A percentile compares a stretch with the other conserved stretches of the same genome.
phyloP scores from a whole-genome alignment of 345 rosid genomes.

The Eucalyptus cloeziana region DNA sequence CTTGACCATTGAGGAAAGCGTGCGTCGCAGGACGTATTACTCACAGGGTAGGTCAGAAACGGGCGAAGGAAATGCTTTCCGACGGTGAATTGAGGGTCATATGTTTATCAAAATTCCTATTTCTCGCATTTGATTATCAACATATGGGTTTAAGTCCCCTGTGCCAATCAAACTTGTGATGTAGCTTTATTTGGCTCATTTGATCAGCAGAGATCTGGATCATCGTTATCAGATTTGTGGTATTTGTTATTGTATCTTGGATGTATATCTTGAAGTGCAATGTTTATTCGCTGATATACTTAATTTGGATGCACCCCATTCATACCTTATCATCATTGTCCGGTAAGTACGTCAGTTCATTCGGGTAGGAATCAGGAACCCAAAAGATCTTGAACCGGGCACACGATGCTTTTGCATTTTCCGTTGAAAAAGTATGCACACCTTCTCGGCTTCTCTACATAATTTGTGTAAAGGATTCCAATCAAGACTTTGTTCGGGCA shows the following conservation, averaged over 20 bases:
- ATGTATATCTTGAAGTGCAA: neutral
- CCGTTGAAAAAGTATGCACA: neutral
- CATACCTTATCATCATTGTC: neutral
- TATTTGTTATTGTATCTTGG: neutral
- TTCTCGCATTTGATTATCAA: neutral
- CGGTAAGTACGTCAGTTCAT: too few relatives aligned
- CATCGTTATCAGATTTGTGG: neutral
- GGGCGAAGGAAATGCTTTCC: conserved; percentile 71
- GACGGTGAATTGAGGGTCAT: conserved; percentile 25
- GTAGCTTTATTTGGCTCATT: neutral
- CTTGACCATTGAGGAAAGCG: conserved; percentile 84
- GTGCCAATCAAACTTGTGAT: neutral
- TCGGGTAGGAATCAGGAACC: neutral
- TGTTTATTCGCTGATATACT: neutral
- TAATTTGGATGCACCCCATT: neutral
- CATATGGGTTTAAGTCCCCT: neutral
- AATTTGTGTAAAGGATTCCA: neutral
- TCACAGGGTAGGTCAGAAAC: conserved; percentile 62
- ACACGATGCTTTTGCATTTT: neutral
- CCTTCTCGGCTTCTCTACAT: neutral
- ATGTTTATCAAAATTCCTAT: neutral
- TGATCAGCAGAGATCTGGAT: neutral
- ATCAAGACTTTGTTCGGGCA: neutral
- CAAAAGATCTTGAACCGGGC: neutral
- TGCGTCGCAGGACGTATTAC: conserved; percentile 73